These are phyloP conservation scores for Candida michaelii DNA, from an alignment of 805 yeast species.

Conservation along the genomic window DNA sequence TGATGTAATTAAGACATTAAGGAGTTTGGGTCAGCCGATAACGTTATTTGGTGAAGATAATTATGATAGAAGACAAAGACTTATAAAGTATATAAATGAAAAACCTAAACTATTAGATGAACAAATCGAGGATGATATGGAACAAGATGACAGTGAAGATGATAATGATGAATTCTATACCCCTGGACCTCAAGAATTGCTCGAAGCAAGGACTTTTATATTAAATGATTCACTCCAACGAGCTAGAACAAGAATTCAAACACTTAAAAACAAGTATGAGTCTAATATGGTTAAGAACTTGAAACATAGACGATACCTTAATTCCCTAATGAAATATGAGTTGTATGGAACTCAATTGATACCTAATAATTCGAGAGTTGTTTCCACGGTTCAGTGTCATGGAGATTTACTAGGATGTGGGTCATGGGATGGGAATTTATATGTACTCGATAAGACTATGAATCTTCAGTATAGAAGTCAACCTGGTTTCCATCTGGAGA, in stretches of 20 bases:
- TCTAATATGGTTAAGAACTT: constrained; percentile 44
- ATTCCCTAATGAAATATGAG: constrained; percentile 35
- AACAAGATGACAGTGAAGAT: constrained; percentile 29
- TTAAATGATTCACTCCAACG: constrained; percentile 50
- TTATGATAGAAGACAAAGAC: constrained; percentile 59
- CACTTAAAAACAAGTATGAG: constrained; percentile 28
- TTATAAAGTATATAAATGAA: constrained; percentile 45
- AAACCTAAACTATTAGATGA: constrained; percentile 2
- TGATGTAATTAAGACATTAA: constrained; percentile 53
- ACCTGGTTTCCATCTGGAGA: constrained; percentile 56
- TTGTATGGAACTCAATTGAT: constrained; percentile 69
- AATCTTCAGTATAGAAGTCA: constrained; percentile 23
- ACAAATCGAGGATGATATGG: constrained; percentile 12
- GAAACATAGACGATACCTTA: constrained; percentile 45
- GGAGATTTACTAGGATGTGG: constrained; percentile 55
- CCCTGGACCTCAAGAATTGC: constrained; percentile 62
- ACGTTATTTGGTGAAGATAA: constrained; percentile 59
- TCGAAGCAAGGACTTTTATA: constrained; percentile 50
- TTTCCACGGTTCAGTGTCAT: constrained; percentile 56
- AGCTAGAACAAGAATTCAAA: constrained; percentile 43
- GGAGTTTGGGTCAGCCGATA: constrained; percentile 55
- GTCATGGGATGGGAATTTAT: constrained; percentile 80
- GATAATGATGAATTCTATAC: constrained; percentile 81
- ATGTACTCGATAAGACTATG: constrained; percentile 47
- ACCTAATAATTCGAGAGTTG: constrained; percentile 58